phyloP scores from a whole-genome alignment of 1,139 yeast species.

The Debaryomyces psychrophilus region DNA sequence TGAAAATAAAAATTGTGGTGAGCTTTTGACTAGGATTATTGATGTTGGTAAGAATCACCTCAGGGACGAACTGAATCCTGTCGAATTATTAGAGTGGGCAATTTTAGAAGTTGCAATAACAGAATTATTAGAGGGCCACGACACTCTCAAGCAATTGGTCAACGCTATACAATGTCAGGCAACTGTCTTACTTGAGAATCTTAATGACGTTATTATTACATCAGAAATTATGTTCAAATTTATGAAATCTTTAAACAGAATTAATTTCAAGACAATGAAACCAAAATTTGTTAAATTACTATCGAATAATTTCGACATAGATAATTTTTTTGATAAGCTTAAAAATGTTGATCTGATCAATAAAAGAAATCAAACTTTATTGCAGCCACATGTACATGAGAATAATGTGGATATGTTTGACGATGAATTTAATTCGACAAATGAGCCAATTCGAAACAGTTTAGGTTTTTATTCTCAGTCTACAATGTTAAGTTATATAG shows the following conservation, averaged over 20 bases:
- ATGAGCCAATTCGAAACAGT: not conserved
- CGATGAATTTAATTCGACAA: conserved; percentile 9
- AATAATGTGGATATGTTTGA: conserved; percentile 6
- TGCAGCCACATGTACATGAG: not conserved
- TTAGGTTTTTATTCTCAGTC: not conserved
- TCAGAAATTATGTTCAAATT: not conserved
- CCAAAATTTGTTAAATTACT: not conserved
- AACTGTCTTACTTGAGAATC: conserved; percentile 11
- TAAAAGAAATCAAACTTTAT: not conserved
- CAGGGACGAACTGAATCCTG: conserved; percentile 1
- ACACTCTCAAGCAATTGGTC: conserved; percentile 11
- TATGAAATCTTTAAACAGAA: not conserved
- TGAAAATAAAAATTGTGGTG: conserved; percentile 7
- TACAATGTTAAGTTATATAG: not conserved
- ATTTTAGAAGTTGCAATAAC: conserved; percentile 14
- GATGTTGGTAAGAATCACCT: conserved; percentile 3
- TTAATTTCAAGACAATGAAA: not conserved
- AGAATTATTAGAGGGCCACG: conserved; percentile 7
- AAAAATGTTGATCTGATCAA: too few relatives aligned
- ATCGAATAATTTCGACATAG: conserved; percentile 5
- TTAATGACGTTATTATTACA: conserved; percentile 8
- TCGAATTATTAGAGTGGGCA: conserved; percentile 16
- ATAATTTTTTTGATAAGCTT: not conserved
- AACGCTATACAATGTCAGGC: conserved; percentile 17
- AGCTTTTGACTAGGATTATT: conserved; percentile 9